Base-by-base conservation (phyloP, 805 yeast genomes). In the Ogataea angusta region DNA sequence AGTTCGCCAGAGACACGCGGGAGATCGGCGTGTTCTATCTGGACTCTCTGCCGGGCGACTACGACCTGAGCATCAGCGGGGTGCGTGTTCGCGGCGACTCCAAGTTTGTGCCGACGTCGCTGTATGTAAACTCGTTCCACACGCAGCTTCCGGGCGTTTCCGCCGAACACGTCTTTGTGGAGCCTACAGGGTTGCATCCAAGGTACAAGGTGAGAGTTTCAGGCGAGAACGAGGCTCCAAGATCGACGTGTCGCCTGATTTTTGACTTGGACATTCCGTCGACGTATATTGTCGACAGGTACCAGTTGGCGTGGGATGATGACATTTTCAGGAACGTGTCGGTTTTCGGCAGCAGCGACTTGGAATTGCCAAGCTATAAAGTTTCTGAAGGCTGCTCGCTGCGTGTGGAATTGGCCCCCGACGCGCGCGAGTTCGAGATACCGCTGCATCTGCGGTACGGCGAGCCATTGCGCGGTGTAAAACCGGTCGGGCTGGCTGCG, bases 361-460 rank as follows among this genome's bases (percentile, higher is more conserved):
- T 63, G 30, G 68, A 63, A 36, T 35, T 57, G 23, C 68, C 68
- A 2, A 45, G 41, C 7, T 63, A 63, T 38, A 48, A 48, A 29
- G 43, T 58, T 2, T 34, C 44, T 6, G 53, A 55, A 36, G 67
- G 68, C 1, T 45, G 53, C 4, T 43, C 53, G 2, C 6, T 52
- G 16, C 41, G 46, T 14, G 19, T 60, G 5, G 38, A 34, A 7
- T 15, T 63, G 30, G 49, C 54, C 14, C 47, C 43, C 3, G 27
- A 47, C 1, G 22, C 47, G 18, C 43, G 52, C 13, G 53, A 48
- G 9, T 55, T 62, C 36, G 56, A 56, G 29, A n/a, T 62, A 10
- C 66, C 66, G 2, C 38, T 62, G 35, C 67, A 62, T 50, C 36
- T 57, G 26, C 43, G 67, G 21, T 62, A 62, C 29, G 58, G 55